phyloP scores from a whole-genome alignment of 2,329 filamentous ascomycete genomes.

The Aspergillus neoniger region DNA sequence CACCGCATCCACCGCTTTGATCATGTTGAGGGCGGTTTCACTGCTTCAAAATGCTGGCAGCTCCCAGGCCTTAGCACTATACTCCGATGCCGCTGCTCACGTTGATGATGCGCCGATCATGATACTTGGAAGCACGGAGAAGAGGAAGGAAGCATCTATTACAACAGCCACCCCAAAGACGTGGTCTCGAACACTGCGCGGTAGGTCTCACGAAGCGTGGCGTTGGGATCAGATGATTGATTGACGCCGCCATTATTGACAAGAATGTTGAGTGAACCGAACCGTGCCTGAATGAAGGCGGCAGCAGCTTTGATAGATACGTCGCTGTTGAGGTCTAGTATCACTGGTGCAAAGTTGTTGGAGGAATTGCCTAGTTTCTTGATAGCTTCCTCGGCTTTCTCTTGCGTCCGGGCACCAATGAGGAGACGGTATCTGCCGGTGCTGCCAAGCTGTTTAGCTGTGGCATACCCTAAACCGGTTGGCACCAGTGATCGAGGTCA shows the following conservation, averaged over 20 bases:
- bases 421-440: not conserved
- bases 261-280: not conserved
- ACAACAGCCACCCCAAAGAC: constrained; percentile 7
- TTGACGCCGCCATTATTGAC: not conserved
- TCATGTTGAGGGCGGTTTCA: constrained; percentile 12
- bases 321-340: not conserved
- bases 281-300: not conserved
- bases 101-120: constrained; percentile 11
- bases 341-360: not conserved
- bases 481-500: constrained; percentile 3
- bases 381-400: not conserved
- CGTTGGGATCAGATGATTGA: not conserved
- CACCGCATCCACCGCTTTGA: constrained; percentile 6
- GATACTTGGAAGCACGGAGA: constrained; percentile 4
- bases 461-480: constrained; percentile 5
- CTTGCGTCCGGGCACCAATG: not conserved
- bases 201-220: constrained; percentile 3
- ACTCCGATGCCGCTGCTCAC: constrained; percentile 11
- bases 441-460: not conserved
- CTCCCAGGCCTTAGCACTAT: constrained; percentile 5
- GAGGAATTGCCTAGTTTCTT: not conserved
- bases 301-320: not conserved
- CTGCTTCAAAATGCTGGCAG: constrained; percentile 9
- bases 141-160: constrained; percentile 9
- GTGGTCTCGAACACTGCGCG: constrained; percentile 9